phyloP scores from a whole-genome alignment of 306 rosid genomes.

The Hippophae gyantsensis region DNA sequence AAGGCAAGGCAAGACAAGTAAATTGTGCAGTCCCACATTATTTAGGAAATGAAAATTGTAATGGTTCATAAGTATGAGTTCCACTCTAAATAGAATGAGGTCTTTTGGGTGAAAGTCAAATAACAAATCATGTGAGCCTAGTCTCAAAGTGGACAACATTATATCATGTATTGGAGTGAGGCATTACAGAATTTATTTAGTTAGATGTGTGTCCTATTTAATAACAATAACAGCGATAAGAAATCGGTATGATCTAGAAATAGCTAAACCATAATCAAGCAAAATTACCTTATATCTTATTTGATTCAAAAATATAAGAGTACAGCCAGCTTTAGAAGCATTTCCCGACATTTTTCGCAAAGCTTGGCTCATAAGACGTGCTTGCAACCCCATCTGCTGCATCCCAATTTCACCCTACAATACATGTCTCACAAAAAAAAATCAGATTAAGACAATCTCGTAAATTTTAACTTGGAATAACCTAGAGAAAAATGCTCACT shows the following conservation, averaged over 20 bases:
- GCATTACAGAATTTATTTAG: neutral
- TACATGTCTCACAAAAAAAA: conserved; percentile 4
- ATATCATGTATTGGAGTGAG: no score
- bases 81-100: no score
- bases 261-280: conserved; percentile 12
- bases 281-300: conserved; percentile 86
- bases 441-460: conserved; percentile 21
- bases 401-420: conserved; percentile 93
- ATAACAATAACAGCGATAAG: neutral
- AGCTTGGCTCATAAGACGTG: conserved; percentile 99
- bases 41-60: no score
- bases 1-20: no score
- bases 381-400: conserved; percentile 99
- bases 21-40: no score
- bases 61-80: no score
- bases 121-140: no score
- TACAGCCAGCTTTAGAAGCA: conserved; percentile 99
- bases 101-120: no score
- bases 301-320: conserved; percentile 89
- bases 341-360: conserved; percentile 98
- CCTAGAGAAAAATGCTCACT: conserved; percentile 28
- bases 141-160: no score
- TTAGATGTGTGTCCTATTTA: neutral
- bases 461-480: no score
- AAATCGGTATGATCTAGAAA: neutral